Evolutionary conservation across 2,329 filamentous ascomycete genomes (phyloP), one percentile per base, ranked within the genome.

Genomic region (Fusarium proliferatum): DNA sequence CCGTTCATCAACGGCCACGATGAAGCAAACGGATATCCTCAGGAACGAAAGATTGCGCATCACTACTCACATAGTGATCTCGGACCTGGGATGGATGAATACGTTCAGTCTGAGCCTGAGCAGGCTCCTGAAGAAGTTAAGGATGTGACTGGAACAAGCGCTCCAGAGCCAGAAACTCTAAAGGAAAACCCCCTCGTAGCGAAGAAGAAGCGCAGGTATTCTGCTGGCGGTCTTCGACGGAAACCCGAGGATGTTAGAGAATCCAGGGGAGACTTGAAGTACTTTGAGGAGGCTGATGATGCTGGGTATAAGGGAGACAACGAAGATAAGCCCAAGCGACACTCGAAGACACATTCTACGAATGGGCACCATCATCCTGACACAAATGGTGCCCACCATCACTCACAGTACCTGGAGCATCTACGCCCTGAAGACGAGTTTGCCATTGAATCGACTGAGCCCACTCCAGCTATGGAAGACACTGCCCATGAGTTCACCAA

Each of bases 231-330:
- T 9, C 87, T 98, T 33, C 90, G 93, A 41, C 86, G 90, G 66
- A 92, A 93, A 78, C 92, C 94, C 30, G 85, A 89, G 63, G 93
- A 94, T 71, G 92, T 97, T 11, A 88, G 88, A 23, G 89, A 92
- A 17, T 87, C 89, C 15, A 87, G 92, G 59, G 93, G 94, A n/a
- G 89, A 93, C 71, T 86, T 98, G n/a, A 92, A 97, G 80, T 97
- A 95, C 76, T 95, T 93, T 77, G 95, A 97, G 78, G 94, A 97
- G 76, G 94, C 96, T 34, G 94, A 95, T 28, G 96, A 97, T 78
- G 91, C 91, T 46, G 93, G 90, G 4, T 95, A 96, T 81, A 90
- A 91, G 74, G 92, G 92, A 69, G 92, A 94, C 73, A 71, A 72
- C 46, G 75, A 79, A 38, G 74, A 73, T 28, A 66, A 66, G n/a